Percentiles rank a stretch among this genome's conserved stretches.
These are phyloP conservation scores for Fusarium decemcellulare DNA, from an alignment of 2,329 filamentous ascomycete genomes.

Conservation along the genomic window DNA sequence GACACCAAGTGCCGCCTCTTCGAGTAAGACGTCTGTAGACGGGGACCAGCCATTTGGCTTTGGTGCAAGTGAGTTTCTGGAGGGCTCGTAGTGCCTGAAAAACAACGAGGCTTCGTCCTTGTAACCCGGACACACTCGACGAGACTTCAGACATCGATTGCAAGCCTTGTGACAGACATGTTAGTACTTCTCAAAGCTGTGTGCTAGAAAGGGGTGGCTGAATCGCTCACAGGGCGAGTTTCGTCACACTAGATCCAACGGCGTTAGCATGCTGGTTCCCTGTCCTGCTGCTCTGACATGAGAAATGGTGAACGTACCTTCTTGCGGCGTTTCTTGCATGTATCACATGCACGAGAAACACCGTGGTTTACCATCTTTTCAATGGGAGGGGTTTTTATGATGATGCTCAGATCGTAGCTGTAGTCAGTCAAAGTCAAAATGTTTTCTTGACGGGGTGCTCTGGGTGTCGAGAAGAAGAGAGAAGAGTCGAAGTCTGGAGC, in stretches of 20 bases:
- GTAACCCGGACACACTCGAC: conserved; percentile 1
- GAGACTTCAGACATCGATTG: background rate
- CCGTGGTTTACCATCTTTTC: background rate
- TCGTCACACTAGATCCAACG: background rate
- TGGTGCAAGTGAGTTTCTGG: background rate
- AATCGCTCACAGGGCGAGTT: background rate
- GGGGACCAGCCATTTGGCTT: background rate
- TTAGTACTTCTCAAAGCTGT: background rate
- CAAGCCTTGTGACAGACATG: background rate
- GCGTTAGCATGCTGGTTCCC: background rate
- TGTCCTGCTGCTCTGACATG: no score
- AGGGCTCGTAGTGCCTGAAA: background rate
- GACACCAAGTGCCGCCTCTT: background rate
- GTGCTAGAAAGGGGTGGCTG: no score
- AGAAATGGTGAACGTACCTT: background rate
- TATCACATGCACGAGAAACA: background rate
- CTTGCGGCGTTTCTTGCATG: conserved; percentile 1
- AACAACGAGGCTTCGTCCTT: background rate
- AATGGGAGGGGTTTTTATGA: no score
- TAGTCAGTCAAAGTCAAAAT: no score
- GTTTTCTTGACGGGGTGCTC: no score
- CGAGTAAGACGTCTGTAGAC: background rate
- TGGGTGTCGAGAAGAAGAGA: no score
- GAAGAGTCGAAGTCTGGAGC: no score
- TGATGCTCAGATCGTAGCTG: no score